These are phyloP conservation scores for Hanseniaspora thailandica DNA, from an alignment of 805 yeast genomes.

Conservation along the genomic window DNA sequence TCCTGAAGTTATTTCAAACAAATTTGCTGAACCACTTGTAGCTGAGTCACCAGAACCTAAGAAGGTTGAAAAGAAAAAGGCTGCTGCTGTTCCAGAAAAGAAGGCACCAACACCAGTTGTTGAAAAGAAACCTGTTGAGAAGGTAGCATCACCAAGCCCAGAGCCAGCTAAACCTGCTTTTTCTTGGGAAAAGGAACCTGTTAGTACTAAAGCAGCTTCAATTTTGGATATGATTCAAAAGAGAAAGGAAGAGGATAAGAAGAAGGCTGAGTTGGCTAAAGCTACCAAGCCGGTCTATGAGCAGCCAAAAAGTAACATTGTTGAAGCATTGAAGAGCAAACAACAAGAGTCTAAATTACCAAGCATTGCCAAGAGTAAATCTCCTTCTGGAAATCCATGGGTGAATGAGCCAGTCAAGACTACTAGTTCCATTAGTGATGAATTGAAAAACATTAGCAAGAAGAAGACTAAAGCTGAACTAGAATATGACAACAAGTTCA, in stretches of 20 bases:
- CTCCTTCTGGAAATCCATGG: conserved; percentile 9
- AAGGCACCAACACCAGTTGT: conserved; percentile 16
- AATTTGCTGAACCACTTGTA: not conserved
- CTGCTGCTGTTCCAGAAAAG: conserved; percentile 19
- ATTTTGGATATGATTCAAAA: conserved; percentile 6
- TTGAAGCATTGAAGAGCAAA: not conserved
- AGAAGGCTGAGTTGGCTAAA: conserved; percentile 4
- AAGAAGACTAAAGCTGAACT: not conserved
- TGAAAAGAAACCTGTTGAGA: not conserved
- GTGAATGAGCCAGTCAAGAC: not conserved
- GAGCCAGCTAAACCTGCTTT: not conserved
- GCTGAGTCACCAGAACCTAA: conserved; percentile 1
- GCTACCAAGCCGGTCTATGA: not conserved
- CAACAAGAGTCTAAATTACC: not conserved
- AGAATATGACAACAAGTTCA: conserved; percentile 1
- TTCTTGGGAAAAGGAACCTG: conserved; percentile 17
- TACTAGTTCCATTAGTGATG: not conserved
- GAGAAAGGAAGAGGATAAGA: conserved; percentile 13
- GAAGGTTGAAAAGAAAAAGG: conserved; percentile 19
- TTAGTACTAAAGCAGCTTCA: conserved; percentile 16
- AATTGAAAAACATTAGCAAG: not conserved
- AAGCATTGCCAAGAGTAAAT: not conserved
- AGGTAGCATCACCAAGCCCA: not conserved
- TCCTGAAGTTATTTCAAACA: not conserved
- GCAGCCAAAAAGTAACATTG: not conserved